Conservation (phyloP, 805 yeast genomes). For the Wickerhamiella nectarea region DNA sequence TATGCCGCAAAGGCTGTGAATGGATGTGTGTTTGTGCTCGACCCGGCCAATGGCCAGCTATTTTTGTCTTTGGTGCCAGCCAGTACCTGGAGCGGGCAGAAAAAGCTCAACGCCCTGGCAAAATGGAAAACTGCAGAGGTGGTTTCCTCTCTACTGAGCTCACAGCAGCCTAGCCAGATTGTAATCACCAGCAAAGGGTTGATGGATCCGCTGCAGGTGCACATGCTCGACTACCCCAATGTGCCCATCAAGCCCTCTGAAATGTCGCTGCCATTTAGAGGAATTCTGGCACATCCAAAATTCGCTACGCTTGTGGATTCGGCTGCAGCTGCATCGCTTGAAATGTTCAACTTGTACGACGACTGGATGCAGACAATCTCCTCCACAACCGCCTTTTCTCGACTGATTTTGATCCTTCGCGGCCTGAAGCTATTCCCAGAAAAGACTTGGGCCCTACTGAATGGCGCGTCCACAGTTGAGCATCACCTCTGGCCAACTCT, state of each 20-base stretch:
- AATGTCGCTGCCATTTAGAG: slow-evolving; percentile 74
- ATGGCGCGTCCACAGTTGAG: slow-evolving; percentile 49
- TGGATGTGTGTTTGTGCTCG: slow-evolving; percentile 81
- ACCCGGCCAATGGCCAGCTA: slow-evolving; percentile 83
- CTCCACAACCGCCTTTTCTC: slow-evolving; percentile 84
- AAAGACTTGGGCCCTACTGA: slow-evolving; percentile 55
- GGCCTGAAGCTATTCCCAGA: slow-evolving; percentile 70
- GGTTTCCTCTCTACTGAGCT: slow-evolving; percentile 77
- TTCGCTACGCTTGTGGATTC: slow-evolving; percentile 62
- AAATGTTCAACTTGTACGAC: slow-evolving; percentile 77
- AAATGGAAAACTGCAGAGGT: slow-evolving; percentile 99
- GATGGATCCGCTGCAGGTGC: slow-evolving; percentile 89
- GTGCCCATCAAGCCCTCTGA: slow-evolving; percentile 82
- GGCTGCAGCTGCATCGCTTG: slow-evolving; percentile 91
- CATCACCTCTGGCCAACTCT: slow-evolving; percentile 93
- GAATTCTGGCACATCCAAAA: slow-evolving; percentile 71
- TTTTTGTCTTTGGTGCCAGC: slow-evolving; percentile 83
- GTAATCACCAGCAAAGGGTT: slow-evolving; percentile 84
- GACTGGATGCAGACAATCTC: slow-evolving; percentile 82
- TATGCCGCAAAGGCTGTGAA: slow-evolving; percentile 83
- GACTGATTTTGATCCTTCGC: slow-evolving; percentile 69
- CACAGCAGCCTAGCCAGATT: slow-evolving; percentile 89
- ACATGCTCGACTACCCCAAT: slow-evolving; percentile 92
- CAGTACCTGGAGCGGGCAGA: slow-evolving; percentile 95
- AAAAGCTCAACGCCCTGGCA: slow-evolving; percentile 79